Percentiles rank a stretch among this genome's conserved stretches.
Conservation (phyloP, 1,284 basidiomycete genomes). For the Abortiporus biennis region DNA sequence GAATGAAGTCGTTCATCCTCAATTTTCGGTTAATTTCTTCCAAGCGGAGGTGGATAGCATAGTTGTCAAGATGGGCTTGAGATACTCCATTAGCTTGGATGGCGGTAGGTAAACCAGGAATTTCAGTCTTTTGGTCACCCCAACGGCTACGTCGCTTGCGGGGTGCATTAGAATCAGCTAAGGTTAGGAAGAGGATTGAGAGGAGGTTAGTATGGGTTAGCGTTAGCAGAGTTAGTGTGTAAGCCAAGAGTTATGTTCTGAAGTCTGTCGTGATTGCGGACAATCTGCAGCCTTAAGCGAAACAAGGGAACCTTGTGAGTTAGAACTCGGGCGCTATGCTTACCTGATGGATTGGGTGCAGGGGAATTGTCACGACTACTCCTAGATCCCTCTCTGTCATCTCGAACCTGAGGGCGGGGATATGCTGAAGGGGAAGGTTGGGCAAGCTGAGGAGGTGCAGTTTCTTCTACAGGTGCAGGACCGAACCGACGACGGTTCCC, state of each 20-base stretch:
- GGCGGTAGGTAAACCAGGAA: conserved; percentile 87
- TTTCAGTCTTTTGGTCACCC: conserved; percentile 87
- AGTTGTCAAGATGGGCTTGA: conserved; percentile 90
- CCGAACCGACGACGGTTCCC: conserved; percentile 87
- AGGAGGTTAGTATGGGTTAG: conserved; percentile 49
- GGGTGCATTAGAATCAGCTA: conserved; percentile 75
- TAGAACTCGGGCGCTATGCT: conserved; percentile 17
- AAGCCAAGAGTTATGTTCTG: conserved; percentile 11
- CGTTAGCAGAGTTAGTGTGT: conserved; percentile 44
- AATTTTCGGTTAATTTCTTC: conserved; percentile 98
- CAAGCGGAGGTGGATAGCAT: conserved; percentile 89
- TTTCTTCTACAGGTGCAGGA: conserved; percentile 71
- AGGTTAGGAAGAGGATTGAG: conserved; percentile 27
- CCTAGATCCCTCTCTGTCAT: conserved; percentile 39
- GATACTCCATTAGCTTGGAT: conserved; percentile 89
- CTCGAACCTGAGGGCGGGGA: conserved; percentile 55
- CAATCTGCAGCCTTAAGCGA: conserved; percentile 17
- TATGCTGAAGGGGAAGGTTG: conserved; percentile 81
- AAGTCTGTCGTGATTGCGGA: conserved; percentile 17
- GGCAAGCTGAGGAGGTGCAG: conserved; percentile 73
- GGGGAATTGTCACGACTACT: conserved; percentile 50
- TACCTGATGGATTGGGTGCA: conserved; percentile 25
- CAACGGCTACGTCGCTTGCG: conserved; percentile 93
- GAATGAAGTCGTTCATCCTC: conserved; percentile 89
- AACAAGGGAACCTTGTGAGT: no score